Percentiles rank a stretch among this genome's conserved stretches.
phyloP scores from a whole-genome alignment of 129 eudicot species.

The Tagetes patula region DNA sequence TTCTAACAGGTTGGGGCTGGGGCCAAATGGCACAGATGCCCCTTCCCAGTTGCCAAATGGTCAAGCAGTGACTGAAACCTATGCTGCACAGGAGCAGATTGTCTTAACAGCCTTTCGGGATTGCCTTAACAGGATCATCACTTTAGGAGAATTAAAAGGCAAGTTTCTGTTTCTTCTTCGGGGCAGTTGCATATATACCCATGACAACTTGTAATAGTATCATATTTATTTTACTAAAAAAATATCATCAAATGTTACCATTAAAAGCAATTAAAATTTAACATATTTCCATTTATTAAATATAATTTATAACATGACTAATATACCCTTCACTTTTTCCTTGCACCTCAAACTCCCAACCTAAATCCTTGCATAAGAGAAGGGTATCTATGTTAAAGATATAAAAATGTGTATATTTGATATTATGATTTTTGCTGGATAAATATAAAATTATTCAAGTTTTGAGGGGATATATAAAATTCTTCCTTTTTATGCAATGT shows the following conservation, averaged over 20 bases:
- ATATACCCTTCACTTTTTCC: background rate
- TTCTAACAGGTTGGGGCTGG: slow-evolving; percentile 21
- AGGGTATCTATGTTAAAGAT: background rate
- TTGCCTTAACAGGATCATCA: slow-evolving; percentile 63
- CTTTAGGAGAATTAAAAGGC: slow-evolving; percentile 43
- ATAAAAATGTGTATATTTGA: background rate
- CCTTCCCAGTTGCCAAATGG: slow-evolving; percentile 27
- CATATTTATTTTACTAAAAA: background rate
- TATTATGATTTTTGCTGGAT: background rate
- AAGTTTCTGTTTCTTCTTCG: slow-evolving; percentile 12
- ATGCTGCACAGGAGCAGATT: slow-evolving; percentile 67
- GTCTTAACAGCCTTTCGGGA: slow-evolving; percentile 59
- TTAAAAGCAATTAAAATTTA: background rate
- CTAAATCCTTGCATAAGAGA: background rate
- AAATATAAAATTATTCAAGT: background rate
- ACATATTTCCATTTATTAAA: background rate
- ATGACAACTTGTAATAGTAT: background rate
- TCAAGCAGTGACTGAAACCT: slow-evolving; percentile 33
- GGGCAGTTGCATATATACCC: background rate
- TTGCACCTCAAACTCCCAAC: background rate
- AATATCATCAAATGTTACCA: background rate
- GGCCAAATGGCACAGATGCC: background rate
- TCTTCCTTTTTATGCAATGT: background rate
- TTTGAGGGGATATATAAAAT: background rate
- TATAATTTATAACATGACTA: background rate